Conservation (phyloP, 1,139 yeast genomes). For the Saccharomyces hybrid region DNA sequence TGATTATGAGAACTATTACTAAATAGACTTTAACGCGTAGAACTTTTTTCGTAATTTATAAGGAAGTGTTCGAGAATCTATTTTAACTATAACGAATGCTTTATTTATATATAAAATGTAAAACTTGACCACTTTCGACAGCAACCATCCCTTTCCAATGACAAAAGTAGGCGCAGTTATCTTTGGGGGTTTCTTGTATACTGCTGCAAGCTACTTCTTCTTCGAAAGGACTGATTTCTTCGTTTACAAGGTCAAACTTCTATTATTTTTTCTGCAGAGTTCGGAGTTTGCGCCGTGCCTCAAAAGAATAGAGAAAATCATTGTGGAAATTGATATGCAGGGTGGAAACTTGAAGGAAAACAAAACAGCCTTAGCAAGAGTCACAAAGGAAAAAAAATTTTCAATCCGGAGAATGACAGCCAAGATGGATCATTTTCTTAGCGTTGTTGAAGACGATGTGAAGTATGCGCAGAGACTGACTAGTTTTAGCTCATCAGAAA, state of each 20-base stretch:
- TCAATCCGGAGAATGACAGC: no score
- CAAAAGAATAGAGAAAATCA: neutral
- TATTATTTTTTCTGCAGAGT: neutral
- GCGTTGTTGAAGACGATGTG: neutral
- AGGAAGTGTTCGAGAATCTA: no score
- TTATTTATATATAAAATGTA: no score
- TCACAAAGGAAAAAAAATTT: no score
- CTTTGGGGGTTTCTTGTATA: no score
- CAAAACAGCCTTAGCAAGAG: no score
- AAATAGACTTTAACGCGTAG: neutral
- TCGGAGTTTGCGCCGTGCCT: slow-evolving; percentile 1
- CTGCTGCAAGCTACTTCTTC: no score
- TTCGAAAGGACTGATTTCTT: neutral
- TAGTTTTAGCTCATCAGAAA: neutral
- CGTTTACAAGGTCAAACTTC: neutral
- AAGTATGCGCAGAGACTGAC: neutral
- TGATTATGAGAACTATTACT: slow-evolving; percentile 30
- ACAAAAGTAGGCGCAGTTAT: no score
- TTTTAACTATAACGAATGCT: neutral
- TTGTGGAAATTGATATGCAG: neutral
- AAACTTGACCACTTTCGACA: no score
- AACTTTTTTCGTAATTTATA: neutral
- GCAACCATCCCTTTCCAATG: no score
- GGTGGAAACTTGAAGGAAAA: no score
- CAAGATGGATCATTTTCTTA: neutral